Percentiles rank a stretch among this genome's conserved stretches.
These are phyloP conservation scores for Colletotrichum godetiae DNA, from an alignment of 2,329 filamentous ascomycete species.

Conservation along the genomic window DNA sequence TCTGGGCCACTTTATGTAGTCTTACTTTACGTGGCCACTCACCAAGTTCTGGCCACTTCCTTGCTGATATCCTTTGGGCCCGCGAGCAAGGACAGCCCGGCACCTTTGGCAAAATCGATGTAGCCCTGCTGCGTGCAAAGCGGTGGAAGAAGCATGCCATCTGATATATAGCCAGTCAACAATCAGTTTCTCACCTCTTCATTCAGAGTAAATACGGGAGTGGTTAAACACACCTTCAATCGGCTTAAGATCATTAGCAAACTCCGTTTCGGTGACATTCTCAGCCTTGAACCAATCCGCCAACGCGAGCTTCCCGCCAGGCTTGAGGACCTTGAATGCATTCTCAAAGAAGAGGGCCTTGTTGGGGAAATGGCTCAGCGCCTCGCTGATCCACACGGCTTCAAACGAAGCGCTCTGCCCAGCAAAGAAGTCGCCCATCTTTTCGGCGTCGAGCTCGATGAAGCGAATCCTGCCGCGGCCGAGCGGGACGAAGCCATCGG, in stretches of 20 bases:
- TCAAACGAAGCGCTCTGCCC: conserved; percentile 57
- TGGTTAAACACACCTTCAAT: conserved; percentile 60
- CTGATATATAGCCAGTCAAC: conserved; percentile 42
- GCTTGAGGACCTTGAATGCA: conserved; percentile 57
- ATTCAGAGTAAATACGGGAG: too few species aligned
- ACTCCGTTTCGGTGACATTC: conserved; percentile 54
- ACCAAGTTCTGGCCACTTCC: conserved; percentile 71
- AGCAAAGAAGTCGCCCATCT: conserved; percentile 65
- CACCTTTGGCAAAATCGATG: conserved; percentile 58
- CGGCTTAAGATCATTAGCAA: conserved; percentile 65
- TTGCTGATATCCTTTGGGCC: conserved; percentile 67
- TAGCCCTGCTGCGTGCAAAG: conserved; percentile 66
- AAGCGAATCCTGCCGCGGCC: conserved; percentile 62
- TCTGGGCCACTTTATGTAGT: not conserved
- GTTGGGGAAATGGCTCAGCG: conserved; percentile 69
- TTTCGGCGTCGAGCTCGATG: conserved; percentile 70
- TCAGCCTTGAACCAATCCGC: conserved; percentile 72
- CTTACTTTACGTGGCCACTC: conserved; percentile 36
- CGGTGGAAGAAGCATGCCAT: conserved; percentile 70
- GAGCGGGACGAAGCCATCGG: conserved; percentile 50
- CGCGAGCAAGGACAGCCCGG: conserved; percentile 57
- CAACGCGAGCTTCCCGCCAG: conserved; percentile 64
- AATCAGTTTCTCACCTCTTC: not conserved
- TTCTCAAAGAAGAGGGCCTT: conserved; percentile 70
- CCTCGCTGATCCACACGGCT: conserved; percentile 71